Evolutionary conservation across 176 grass and related monocot species (phyloP).

Genomic region (bread wheat (Triticum aestivum)): DNA sequence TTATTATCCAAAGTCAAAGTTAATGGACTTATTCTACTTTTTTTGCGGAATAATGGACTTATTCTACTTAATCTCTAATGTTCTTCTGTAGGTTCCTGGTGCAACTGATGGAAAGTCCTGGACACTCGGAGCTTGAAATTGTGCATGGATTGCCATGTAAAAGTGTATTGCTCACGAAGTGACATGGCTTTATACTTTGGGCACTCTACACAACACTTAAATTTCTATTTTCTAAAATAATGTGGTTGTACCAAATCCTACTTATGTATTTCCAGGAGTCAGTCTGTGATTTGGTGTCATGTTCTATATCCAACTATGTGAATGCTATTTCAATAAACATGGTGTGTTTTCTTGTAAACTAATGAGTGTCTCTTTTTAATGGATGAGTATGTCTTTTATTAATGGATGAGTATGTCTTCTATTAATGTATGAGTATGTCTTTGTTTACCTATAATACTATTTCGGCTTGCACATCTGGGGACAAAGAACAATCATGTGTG

Average conservation of each 20-base stretch:
- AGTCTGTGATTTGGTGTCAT: neutral
- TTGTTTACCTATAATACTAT: neutral
- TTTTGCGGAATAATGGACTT: too few relatives aligned
- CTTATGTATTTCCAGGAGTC: neutral
- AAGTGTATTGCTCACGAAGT: neutral
- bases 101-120: constrained; percentile 7
- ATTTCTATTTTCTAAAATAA: neutral
- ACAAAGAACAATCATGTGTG: neutral
- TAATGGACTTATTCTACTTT: neutral
- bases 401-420: too few relatives aligned
- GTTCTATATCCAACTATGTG: neutral
- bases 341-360: neutral
- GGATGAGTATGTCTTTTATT: neutral
- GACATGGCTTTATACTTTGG: neutral
- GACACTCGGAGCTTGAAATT: neutral
- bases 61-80: neutral
- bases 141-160: neutral
- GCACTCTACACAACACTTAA: neutral
- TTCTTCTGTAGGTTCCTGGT: neutral
- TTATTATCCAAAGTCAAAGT: too few relatives aligned
- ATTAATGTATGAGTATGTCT: too few relatives aligned
- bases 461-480: neutral
- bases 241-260: neutral
- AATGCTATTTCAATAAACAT: neutral
- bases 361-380: neutral